Percentiles rank a stretch among this genome's conserved stretches.
Conservation (phyloP, 2,329 filamentous ascomycete species). For the Calycina marina region DNA sequence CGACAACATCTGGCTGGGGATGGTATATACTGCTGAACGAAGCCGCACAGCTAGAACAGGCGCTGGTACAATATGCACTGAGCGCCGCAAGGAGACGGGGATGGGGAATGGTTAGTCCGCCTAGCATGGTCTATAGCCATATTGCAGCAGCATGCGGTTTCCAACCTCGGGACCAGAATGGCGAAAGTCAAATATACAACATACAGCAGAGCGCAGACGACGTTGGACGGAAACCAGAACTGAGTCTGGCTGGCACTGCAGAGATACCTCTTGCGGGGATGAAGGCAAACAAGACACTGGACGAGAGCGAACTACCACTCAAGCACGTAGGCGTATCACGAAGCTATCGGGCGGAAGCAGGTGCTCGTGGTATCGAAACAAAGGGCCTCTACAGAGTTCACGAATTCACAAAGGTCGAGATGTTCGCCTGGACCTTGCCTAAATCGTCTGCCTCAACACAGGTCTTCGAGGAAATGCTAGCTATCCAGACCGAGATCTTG, state of each 20-base stretch:
- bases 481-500: slow-evolving; percentile 76
- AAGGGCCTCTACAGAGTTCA: slow-evolving; percentile 95
- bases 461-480: slow-evolving; percentile 73
- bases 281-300: slow-evolving; percentile 60
- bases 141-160: slow-evolving; percentile 87
- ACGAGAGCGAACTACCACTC: slow-evolving; percentile 51
- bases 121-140: slow-evolving; percentile 82
- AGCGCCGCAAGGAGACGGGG: slow-evolving; percentile 55
- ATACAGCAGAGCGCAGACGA: slow-evolving; percentile 55
- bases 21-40: slow-evolving; percentile 97
- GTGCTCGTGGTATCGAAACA: slow-evolving; percentile 75
- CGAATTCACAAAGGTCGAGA: slow-evolving; percentile 96
- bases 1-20: slow-evolving; percentile 81
- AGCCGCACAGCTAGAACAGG: slow-evolving; percentile 86
- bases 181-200: slow-evolving; percentile 82
- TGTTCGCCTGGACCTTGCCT: slow-evolving; percentile 81
- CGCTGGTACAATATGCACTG: slow-evolving; percentile 75
- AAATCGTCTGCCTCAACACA: slow-evolving; percentile 33
- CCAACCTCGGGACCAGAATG: slow-evolving; percentile 78
- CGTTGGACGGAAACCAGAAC: slow-evolving; percentile 46
- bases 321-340: slow-evolving; percentile 74
- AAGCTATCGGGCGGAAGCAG: slow-evolving; percentile 94
- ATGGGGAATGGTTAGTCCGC: slow-evolving; percentile 72
- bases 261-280: slow-evolving; percentile 92
- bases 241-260: slow-evolving; percentile 74